Evolutionary conservation across 2,329 filamentous ascomycete genomes (phyloP).

Genomic region (Cryphonectria radicalis): DNA sequence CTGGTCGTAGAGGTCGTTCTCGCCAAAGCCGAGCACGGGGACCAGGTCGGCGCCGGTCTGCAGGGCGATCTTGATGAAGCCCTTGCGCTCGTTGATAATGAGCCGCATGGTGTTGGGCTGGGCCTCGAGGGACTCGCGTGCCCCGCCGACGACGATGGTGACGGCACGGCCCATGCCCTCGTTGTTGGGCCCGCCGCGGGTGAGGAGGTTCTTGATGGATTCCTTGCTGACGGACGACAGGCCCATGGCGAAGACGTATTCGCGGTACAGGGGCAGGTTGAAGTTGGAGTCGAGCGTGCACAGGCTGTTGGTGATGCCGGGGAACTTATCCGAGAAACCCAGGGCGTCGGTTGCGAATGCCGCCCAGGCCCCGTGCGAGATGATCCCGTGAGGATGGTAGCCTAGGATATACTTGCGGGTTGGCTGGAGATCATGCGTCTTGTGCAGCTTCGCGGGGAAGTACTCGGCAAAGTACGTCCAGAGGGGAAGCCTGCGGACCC

Average conservation of each 20-base stretch:
- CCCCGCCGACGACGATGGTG: constrained; percentile 93
- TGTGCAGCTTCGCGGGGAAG: constrained; percentile 87
- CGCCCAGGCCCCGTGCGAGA: constrained; percentile 92
- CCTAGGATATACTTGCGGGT: constrained; percentile 95
- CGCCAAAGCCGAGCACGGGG: constrained; percentile 88
- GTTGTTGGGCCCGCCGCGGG: constrained; percentile 73
- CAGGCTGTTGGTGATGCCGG: constrained; percentile 91
- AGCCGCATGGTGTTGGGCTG: constrained; percentile 77
- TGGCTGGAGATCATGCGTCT: constrained; percentile 76
- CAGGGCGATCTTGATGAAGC: constrained; percentile 92
- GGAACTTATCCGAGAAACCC: constrained; percentile 85
- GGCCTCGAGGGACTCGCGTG: constrained; percentile 88
- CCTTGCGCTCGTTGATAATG: constrained; percentile 82
- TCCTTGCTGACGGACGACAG: constrained; percentile 88
- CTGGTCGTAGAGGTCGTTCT: constrained; percentile 96
- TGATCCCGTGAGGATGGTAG: constrained; percentile 97
- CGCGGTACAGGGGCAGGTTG: constrained; percentile 87
- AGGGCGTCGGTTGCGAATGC: constrained; percentile 90
- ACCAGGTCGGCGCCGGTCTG: constrained; percentile 92
- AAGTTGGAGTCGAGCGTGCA: constrained; percentile 97
- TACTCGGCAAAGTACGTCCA: constrained; percentile 93
- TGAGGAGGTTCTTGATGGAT: constrained; percentile 86
- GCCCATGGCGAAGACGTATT: constrained; percentile 90
- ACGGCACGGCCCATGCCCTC: constrained; percentile 95
- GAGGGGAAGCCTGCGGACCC: constrained; percentile 71